These are phyloP conservation scores for Phaeophleospora eucalypticola DNA, from an alignment of 2,329 filamentous ascomycete genomes.

Conservation along the genomic window DNA sequence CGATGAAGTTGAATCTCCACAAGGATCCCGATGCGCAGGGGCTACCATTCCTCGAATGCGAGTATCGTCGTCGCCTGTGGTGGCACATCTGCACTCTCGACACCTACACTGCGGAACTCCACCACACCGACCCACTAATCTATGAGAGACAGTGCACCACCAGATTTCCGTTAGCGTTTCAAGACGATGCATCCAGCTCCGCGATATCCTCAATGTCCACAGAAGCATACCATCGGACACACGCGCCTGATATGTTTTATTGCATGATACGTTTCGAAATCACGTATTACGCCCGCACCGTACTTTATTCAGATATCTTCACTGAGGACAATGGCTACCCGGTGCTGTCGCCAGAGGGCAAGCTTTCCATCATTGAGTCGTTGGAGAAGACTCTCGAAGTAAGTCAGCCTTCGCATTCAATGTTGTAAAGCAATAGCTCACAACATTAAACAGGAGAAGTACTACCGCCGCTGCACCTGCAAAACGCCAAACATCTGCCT, in stretches of 20 bases:
- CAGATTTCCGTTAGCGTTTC: conserved; percentile 12
- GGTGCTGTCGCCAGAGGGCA: conserved; percentile 16
- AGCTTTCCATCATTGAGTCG: conserved; percentile 19
- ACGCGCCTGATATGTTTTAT: conserved; percentile 17
- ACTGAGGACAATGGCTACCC: conserved; percentile 19
- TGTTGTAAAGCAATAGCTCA: too few species aligned
- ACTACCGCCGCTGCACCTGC: conserved; percentile 15
- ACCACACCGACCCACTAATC: conserved; percentile 17
- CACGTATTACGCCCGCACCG: conserved; percentile 21
- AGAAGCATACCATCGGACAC: conserved; percentile 1
- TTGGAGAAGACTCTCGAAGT: conserved; percentile 13
- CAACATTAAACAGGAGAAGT: conserved; percentile 21
- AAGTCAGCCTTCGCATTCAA: too few species aligned
- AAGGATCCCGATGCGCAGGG: conserved; percentile 18
- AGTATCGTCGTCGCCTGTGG: conserved; percentile 21
- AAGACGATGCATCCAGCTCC: conserved; percentile 12
- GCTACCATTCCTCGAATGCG: conserved; percentile 14
- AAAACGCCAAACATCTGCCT: conserved; percentile 8
- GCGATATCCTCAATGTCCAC: neutral
- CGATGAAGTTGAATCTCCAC: conserved; percentile 20
- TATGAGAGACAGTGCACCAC: conserved; percentile 20
- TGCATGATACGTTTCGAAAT: conserved; percentile 18
- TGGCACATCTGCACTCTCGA: conserved; percentile 23
- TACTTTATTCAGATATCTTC: conserved; percentile 21
- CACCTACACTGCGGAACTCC: conserved; percentile 16